Evolutionary conservation across 106 monocot species (phyloP), one percentile per base, ranked within the genome.

Genomic region (Allium sativum): DNA sequence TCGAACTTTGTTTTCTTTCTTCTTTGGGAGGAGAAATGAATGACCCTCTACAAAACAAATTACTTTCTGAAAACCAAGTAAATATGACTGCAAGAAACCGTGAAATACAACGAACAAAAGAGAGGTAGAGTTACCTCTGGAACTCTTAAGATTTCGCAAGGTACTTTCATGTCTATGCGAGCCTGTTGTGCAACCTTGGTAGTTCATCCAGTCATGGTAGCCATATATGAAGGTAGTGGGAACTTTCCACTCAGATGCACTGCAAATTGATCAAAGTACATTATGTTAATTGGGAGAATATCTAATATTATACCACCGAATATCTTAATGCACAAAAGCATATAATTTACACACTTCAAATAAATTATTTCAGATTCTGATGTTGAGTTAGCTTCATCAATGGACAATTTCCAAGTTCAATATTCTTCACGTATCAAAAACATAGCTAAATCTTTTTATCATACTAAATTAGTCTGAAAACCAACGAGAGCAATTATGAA

Each of bases 221-320:
- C 98, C 98, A 68, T 98, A 98, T 14, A 99, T 85, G 68, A 92
- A 88, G 31, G 92, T 88, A 13, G 98, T 92, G 1, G 92, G 98
- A 15, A 92, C 92, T 64, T 99, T 99, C 98, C 98, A 99, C 4
- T 88, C 88, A 8, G 98, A 88, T 4, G 91, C 87, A 74, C 98
- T 99, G 40, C 7, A 52, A 12, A 10, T 44, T 31, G 31, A 31
- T 31, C 31, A 31, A 31, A 31, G 0, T 2, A 1, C 31, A 31
- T 31, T 5, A 31, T 5, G 31, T 31, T 31, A 31, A 31, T 31
- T 31, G 31, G 31, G 31, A 31, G 31, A 31, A 31, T 31, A 31
- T 31, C 31, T 2, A 31, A 3, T 31, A 2, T 31, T 31, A 31
- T 31, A 31, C 31, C 2, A 31, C 2, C 3, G 31, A 31, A 0